These are phyloP conservation scores for Pinus albicaulis DNA, from an alignment of 75 land plant genomes.

Conservation along the genomic window DNA sequence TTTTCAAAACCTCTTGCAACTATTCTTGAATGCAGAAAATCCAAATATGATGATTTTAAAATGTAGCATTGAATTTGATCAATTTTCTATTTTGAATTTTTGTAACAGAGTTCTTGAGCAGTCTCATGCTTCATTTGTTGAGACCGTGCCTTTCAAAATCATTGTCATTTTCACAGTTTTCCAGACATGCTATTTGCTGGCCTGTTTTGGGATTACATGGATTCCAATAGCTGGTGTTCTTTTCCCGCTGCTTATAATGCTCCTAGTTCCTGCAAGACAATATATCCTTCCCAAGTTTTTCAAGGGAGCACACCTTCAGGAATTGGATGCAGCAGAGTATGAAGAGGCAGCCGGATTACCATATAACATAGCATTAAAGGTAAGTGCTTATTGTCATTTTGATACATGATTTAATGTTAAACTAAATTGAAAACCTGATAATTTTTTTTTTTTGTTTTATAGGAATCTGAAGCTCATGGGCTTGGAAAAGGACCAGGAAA, in stretches of 20 bases:
- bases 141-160: constrained; percentile 83
- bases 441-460: not conserved
- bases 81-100: not conserved
- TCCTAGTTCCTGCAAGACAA: constrained; percentile 80
- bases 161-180: constrained; percentile 73
- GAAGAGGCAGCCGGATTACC: constrained; percentile 61
- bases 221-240: constrained; percentile 90
- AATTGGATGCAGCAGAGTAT: constrained; percentile 67
- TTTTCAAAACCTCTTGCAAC: not conserved
- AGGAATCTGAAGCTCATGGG: not conserved
- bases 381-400: constrained; percentile 21
- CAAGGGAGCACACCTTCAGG: constrained; percentile 51
- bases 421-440: not conserved
- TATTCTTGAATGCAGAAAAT: not conserved
- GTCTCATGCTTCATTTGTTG: constrained; percentile 73
- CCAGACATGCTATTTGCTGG: constrained; percentile 65
- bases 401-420: not conserved
- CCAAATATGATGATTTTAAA: not conserved
- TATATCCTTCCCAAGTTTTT: constrained; percentile 74
- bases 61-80: not conserved
- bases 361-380: constrained; percentile 39
- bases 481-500: not conserved
- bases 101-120: constrained; percentile 67
- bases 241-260: constrained; percentile 88
- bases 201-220: constrained; percentile 77